phyloP scores from a whole-genome alignment of 2,329 filamentous ascomycete genomes.

The Cordyceps cicadae region DNA sequence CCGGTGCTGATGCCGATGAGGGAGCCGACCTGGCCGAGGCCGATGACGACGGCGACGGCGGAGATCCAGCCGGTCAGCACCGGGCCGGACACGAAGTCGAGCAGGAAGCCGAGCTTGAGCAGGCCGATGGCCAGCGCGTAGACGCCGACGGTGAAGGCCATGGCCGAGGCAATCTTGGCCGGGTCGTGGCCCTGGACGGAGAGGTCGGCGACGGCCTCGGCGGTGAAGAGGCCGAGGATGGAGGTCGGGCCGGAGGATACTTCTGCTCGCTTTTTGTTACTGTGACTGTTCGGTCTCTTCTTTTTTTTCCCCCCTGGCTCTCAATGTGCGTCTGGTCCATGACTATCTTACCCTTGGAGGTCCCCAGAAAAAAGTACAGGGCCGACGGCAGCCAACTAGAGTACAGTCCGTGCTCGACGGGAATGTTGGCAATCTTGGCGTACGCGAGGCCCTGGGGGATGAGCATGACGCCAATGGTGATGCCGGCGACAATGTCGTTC shows the following conservation, averaged over 20 bases:
- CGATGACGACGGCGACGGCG: conserved; percentile 57
- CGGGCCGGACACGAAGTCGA: conserved; percentile 58
- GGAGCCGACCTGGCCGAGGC: conserved; percentile 54
- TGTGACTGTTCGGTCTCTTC: neutral
- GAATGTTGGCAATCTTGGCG: conserved; percentile 53
- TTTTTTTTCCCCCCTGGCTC: too few relatives aligned
- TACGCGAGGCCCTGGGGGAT: conserved; percentile 56
- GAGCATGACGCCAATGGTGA: conserved; percentile 51
- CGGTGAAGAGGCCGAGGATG: conserved; percentile 54
- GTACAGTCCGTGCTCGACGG: conserved; percentile 52
- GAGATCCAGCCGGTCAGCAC: conserved; percentile 59
- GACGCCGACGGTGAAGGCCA: conserved; percentile 56
- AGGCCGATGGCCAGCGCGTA: conserved; percentile 52
- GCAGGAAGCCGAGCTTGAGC: conserved; percentile 54
- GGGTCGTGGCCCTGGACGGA: conserved; percentile 40
- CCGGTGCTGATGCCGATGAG: conserved; percentile 49
- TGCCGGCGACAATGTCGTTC: conserved; percentile 53
- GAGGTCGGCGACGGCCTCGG: conserved; percentile 49
- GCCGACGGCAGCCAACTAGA: conserved; percentile 51
- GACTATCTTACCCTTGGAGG: conserved; percentile 52
- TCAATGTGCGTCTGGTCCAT: too few relatives aligned
- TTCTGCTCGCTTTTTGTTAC: conserved; percentile 32
- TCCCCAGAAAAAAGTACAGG: conserved; percentile 52
- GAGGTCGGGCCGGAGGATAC: conserved; percentile 57
- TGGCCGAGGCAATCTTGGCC: conserved; percentile 49